These are phyloP conservation scores for Ogataea ganodermae DNA, from an alignment of 805 yeast genomes.

Conservation along the genomic window DNA sequence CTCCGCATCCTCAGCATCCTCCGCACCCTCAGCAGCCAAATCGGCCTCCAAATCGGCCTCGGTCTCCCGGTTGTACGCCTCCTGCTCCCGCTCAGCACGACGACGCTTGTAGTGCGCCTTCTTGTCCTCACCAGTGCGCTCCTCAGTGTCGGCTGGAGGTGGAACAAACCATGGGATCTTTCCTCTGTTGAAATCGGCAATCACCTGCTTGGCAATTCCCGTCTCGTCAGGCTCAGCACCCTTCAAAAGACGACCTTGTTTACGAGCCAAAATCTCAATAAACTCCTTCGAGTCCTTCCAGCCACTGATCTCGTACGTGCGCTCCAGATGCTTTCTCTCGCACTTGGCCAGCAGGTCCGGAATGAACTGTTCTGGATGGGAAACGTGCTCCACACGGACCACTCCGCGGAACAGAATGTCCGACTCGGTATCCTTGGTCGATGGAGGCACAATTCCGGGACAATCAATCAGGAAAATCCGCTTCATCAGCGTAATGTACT, in stretches of 20 bases:
- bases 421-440: conserved; percentile 82
- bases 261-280: conserved; percentile 86
- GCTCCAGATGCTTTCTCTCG: conserved; percentile 84
- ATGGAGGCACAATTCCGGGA: conserved; percentile 99
- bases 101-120: conserved; percentile 54
- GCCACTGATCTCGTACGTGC: conserved; percentile 93
- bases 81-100: conserved; percentile 50
- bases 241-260: conserved; percentile 87
- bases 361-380: conserved; percentile 92
- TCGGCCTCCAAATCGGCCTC: conserved; percentile 30
- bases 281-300: conserved; percentile 82
- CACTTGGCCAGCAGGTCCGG: conserved; percentile 85
- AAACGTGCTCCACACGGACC: conserved; percentile 96
- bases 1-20: neutral
- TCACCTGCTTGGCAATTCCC: conserved; percentile 85
- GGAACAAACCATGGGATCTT: conserved; percentile 97
- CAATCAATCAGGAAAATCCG: conserved; percentile 93
- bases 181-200: conserved; percentile 95
- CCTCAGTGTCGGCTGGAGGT: conserved; percentile 77
- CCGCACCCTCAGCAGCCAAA: conserved; percentile 6
- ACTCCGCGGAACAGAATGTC: conserved; percentile 96
- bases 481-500: conserved; percentile 95
- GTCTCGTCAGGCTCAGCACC: conserved; percentile 98
- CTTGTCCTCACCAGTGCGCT: conserved; percentile 57
- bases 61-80: conserved; percentile 29